Base-by-base conservation (phyloP, 208 protist species). In the Kentomonas sorsogonicus region DNA sequence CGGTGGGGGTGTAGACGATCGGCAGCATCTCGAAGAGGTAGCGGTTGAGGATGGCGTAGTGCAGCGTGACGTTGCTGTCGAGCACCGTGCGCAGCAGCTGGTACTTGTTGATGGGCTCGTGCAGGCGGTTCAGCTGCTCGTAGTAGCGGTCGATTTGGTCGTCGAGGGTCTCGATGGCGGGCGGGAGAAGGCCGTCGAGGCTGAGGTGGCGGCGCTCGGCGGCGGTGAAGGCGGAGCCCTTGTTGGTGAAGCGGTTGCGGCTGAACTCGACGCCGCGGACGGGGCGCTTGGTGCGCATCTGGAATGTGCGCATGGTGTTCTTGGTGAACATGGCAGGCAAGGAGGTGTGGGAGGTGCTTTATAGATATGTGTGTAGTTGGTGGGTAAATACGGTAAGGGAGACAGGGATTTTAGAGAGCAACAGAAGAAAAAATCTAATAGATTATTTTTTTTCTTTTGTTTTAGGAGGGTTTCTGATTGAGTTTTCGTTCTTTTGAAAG, bases 1-100 rank as follows among this genome's bases (percentile, higher is more conserved):
- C 90, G 26, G 89, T 91, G 25, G 89, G 89, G 10, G 89, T 95
- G 81, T 94, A 94, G 51, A 94, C 79, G 55, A 91, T 79, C 25
- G 87, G 87, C 29, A 91, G 74, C 27, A 69, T 61, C 45, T 91
- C 72, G 71, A 79, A 71, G 38, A 94, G 39, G 72, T 91, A 68
- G 7, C 61, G 66, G 29, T 79, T 70, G 22, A 94, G 54, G 41
- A 86, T 70, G 40, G 81, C 73, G 72, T 90, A 91, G 68, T 79
- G 89, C 26, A 94, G 68, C 7, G 77, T 86, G 18, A 74, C 83
- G 71, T 94, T 94, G 20, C 60, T 76, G 52, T 66, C 40, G 48
- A 83, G 74, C 48, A 89, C 51, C 29, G 27, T 53, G 50, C 71
- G 77, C 18, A 91, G 77, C 13, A 86, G 69, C 51, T 86, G 72